phyloP scores from a whole-genome alignment of 257 asterid species.

The Primulina eburnea region DNA sequence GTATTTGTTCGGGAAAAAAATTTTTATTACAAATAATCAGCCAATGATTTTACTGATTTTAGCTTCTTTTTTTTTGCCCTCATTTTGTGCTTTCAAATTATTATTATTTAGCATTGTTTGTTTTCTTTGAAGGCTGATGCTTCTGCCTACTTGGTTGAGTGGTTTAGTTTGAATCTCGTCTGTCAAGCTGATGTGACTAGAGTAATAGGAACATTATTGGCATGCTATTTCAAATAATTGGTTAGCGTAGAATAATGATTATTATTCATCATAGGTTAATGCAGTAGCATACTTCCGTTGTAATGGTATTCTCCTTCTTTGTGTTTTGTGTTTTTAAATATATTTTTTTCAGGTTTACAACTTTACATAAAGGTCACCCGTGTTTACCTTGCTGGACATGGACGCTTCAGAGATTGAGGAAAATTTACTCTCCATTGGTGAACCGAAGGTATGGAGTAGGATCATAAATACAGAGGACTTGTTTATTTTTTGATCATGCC shows the following conservation, averaged over 20 bases:
- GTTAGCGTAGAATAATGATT: conserved; percentile 15
- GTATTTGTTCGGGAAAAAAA: neutral
- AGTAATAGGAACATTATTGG: conserved; percentile 18
- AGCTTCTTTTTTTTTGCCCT: too few species aligned
- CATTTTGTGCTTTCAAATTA: neutral
- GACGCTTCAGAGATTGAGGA: conserved; percentile 75
- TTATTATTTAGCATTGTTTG: neutral
- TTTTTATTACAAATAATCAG: neutral
- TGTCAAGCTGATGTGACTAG: conserved; percentile 28
- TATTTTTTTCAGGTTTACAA: conserved; percentile 37
- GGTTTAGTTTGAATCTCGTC: conserved; percentile 12
- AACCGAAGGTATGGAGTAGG: conserved; percentile 69
- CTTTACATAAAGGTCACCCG: conserved; percentile 1
- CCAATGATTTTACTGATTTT: neutral
- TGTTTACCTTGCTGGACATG: conserved; percentile 41
- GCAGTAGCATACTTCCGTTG: conserved; percentile 15
- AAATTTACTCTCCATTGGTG: conserved; percentile 67
- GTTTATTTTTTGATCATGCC: conserved; percentile 11
- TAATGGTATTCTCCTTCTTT: conserved; percentile 8
- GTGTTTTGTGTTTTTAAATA: conserved; percentile 3
- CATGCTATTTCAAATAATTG: conserved; percentile 24
- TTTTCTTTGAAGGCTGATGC: neutral
- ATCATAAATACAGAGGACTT: conserved; percentile 9
- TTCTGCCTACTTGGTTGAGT: neutral
- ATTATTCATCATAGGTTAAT: conserved; percentile 14